Evolutionary conservation across 2,329 filamentous ascomycete species (phyloP), one percentile per base, ranked within the genome.

Genomic region (Zymoseptoria crescenta): DNA sequence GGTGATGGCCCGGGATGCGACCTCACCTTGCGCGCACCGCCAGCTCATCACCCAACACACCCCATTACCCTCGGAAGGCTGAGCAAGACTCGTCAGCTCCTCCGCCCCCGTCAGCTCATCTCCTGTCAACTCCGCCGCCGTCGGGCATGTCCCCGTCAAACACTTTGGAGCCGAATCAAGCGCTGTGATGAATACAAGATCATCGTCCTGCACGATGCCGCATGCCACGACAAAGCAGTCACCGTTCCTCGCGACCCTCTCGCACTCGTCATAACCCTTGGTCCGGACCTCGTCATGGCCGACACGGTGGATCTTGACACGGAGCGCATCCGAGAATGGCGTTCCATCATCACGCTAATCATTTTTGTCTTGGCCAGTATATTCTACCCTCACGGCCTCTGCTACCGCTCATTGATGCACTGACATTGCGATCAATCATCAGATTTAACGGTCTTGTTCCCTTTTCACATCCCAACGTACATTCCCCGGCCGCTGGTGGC

Each of bases 381-480:
- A 85, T 82, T 41, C 9, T 5, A 10, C 8, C 35, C 10, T 7
- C 10, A 45, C 2, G 3, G 10, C 21, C 24, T 19, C 28, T n/a
- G 52, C 28, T 50, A 24, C 35, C 54, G 35, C n/a, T 24, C 6
- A 19, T 1, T 30, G n/a, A 10, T 28, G 35, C 8, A 60, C 59
- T 28, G 24, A 49, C n/a, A n/a, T 20, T 30, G 27, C 24, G 54
- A 27, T 8, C 8, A 45, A 56, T 28, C 7, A 48, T 9, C 64
- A 89, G 87, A 90, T 72, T 74, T 88, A 54, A 77, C 84, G 49
- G 87, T 89, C 0, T 77, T 89, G 13, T 88, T 87, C 60, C 87
- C 86, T 0, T 88, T 87, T 62, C 79, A 84, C 59, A 75, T 89
- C 9, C 84, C 86, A 1, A 67, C 89, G 0, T 83, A 77, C 60